Evolutionary conservation across 768 basidiomycete genomes (phyloP).

Genomic region (Termitomyces sp.): DNA sequence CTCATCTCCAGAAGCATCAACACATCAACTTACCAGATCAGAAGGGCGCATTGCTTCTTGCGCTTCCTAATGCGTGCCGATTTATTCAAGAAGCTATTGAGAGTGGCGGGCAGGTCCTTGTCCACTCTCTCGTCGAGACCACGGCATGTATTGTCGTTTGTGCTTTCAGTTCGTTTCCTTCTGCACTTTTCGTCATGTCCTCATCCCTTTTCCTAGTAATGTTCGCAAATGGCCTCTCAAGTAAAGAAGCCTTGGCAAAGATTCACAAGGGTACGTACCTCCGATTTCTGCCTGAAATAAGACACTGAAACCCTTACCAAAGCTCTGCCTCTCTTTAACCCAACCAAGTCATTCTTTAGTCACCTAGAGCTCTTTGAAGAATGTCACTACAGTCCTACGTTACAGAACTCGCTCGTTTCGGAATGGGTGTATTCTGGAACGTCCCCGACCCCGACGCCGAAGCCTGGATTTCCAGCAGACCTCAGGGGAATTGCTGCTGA

Average conservation of each 20-base stretch:
- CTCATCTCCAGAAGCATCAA: constrained; percentile 29
- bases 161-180: constrained; percentile 27
- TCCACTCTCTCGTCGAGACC: constrained; percentile 49
- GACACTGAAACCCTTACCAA: background rate
- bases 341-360: constrained; percentile 38
- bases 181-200: background rate
- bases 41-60: constrained; percentile 35
- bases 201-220: constrained; percentile 33
- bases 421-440: constrained; percentile 26
- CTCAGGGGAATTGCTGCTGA: constrained; percentile 7
- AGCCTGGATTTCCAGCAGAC: background rate
- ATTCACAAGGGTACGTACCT: constrained; percentile 36
- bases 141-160: constrained; percentile 48
- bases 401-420: constrained; percentile 31
- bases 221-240: constrained; percentile 29
- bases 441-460: background rate
- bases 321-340: constrained; percentile 53
- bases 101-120: constrained; percentile 40
- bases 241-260: constrained; percentile 30
- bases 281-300: background rate
- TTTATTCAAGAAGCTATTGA: constrained; percentile 39
- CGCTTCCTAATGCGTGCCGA: constrained; percentile 36
- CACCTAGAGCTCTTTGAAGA: constrained; percentile 42
- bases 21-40: constrained; percentile 37
- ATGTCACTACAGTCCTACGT: constrained; percentile 32